Base-by-base conservation (phyloP, 306 rosid genomes). In the Hippophae tibetana region DNA sequence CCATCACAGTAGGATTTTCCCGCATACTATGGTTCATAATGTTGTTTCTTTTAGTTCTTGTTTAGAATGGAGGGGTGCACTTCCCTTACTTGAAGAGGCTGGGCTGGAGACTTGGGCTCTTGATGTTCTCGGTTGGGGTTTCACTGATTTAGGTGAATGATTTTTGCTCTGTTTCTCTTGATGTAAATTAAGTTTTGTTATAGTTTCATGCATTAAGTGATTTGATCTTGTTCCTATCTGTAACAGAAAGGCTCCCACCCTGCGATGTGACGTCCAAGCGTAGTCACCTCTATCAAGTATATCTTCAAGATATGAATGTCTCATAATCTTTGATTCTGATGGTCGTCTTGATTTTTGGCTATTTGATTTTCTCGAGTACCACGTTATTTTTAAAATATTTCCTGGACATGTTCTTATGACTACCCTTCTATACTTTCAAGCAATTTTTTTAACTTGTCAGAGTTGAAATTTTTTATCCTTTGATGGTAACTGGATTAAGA, bases 81-180 rank as follows among this genome's bases (percentile, higher is more conserved):
- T 80, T 48, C 99, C 99, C n/a, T 67, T 92, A 72, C 90, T 86
- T 11, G 96, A 92, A 70, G 84, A 88, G 67, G 81, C 84, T 47
- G 95, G 96, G 45, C 64, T 83, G 42, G 99, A 92, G 75, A 80
- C 90, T 43, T 92, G 99, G 99, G 95, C 99, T 27, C 54, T 92
- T 46, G 99, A 92, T 76, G 81, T 88, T 72, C 96, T 92, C 58
- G 99, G 99, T 57, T 92, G 99, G 99, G 99, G 99, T 58, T 92
- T 92, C 86, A 85, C 84, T 64, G 84, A 88, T 76, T 82, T 88
- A 81, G 95, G 99, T 92, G 68, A 69, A 69, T 40, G 25, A 47
- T 54, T 62, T 43, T 31, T 23, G 9, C 43, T 13, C 43, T 11
- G 47, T 26, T 12, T 47, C 6, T 57, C 6, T 23, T 5, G 10